Conservation (phyloP, 441 rosid genomes). For the Erysimum cheiri region DNA sequence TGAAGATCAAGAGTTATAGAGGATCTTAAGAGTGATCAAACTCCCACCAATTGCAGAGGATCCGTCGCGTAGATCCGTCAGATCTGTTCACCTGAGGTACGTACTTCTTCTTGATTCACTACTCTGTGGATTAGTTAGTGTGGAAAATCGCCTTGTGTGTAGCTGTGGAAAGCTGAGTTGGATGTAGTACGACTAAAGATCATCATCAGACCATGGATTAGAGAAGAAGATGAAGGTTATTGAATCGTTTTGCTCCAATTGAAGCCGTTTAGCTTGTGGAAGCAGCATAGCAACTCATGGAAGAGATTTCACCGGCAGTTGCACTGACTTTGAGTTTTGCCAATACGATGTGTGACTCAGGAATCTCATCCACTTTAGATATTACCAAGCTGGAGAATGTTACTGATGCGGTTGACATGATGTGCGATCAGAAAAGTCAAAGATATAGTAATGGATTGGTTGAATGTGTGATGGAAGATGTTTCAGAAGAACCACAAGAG, state of each 20-base stretch:
- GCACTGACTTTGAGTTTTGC: slow-evolving; percentile 70
- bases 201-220: slow-evolving; percentile 39
- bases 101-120: slow-evolving; percentile 44
- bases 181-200: slow-evolving; percentile 42
- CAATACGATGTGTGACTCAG: slow-evolving; percentile 66
- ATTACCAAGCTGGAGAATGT: slow-evolving; percentile 68
- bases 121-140: slow-evolving; percentile 34
- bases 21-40: slow-evolving; percentile 19
- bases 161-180: slow-evolving; percentile 44
- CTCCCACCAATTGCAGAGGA: slow-evolving; percentile 29
- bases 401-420: slow-evolving; percentile 61
- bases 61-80: slow-evolving; percentile 53
- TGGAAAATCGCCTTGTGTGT: slow-evolving; percentile 39
- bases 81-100: slow-evolving; percentile 56
- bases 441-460: slow-evolving; percentile 35
- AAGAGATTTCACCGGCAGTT: slow-evolving; percentile 78
- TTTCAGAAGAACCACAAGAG: slow-evolving; percentile 42
- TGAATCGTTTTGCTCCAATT: slow-evolving; percentile 33
- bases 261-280: slow-evolving; percentile 4
- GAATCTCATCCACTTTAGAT: slow-evolving; percentile 59
- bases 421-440: slow-evolving; percentile 53
- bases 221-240: slow-evolving; percentile 48
- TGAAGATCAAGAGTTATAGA: slow-evolving; percentile 20
- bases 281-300: slow-evolving; percentile 52
- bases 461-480: slow-evolving; percentile 37